Evolutionary conservation across 352 stramenopile genomes (phyloP).

Genomic region (Phytophthora boehmeriae): DNA sequence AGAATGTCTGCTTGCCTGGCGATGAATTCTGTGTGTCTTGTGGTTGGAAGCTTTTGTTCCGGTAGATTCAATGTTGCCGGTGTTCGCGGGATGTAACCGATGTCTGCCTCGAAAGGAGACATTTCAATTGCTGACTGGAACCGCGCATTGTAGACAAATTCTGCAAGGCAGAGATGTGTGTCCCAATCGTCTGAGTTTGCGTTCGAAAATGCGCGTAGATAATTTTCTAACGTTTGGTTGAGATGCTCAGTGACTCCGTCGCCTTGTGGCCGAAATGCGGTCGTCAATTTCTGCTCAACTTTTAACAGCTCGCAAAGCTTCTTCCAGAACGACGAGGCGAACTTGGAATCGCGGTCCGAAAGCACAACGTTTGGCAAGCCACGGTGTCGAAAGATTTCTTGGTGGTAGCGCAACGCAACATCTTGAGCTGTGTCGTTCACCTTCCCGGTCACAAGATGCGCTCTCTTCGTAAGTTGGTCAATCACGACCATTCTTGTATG

Average conservation of each 20-base stretch:
- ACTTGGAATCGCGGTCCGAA: conserved; percentile 18
- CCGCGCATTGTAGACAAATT: conserved; percentile 20
- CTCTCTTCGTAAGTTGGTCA: conserved; percentile 18
- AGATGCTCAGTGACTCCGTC: conserved; percentile 8
- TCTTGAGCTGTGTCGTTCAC: conserved; percentile 5
- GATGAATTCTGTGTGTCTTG: not conserved
- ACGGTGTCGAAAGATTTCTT: conserved; percentile 19
- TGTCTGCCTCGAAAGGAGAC: conserved; percentile 24
- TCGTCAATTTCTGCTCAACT: conserved; percentile 15
- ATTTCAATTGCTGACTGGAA: conserved; percentile 15
- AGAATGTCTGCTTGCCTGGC: not conserved
- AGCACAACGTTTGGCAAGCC: conserved; percentile 15
- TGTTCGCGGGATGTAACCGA: conserved; percentile 13
- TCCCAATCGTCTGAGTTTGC: conserved; percentile 15
- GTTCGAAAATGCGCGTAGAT: conserved; percentile 6
- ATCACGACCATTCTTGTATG: too few species aligned
- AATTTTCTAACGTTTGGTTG: conserved; percentile 15
- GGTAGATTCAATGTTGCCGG: conserved; percentile 5
- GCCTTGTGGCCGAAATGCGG: conserved; percentile 10
- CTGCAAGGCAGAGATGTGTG: conserved; percentile 3
- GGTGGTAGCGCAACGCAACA: conserved; percentile 14
- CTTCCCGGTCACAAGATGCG: conserved; percentile 8
- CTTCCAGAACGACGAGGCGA: conserved; percentile 12
- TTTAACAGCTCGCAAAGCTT: conserved; percentile 9
- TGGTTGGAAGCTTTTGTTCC: not conserved